These are phyloP conservation scores for Mycena citricolor DNA, from an alignment of 1,284 basidiomycete genomes.

Conservation along the genomic window DNA sequence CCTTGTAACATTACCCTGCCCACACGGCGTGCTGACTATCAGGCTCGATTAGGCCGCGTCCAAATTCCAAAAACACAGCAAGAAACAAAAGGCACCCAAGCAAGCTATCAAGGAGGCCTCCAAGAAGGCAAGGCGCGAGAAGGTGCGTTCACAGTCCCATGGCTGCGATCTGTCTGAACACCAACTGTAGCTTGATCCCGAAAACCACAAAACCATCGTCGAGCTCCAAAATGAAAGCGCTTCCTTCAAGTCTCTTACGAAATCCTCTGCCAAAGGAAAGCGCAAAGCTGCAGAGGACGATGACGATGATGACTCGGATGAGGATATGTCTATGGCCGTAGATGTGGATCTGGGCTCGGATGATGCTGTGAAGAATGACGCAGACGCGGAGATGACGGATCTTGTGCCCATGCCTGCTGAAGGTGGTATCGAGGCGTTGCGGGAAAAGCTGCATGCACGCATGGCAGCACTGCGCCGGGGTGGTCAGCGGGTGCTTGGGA, in stretches of 20 bases:
- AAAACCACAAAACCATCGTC: conserved; percentile 79
- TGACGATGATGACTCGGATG: conserved; percentile 39
- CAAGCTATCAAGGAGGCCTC: conserved; percentile 86
- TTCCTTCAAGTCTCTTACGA: conserved; percentile 27
- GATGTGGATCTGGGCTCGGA: conserved; percentile 37
- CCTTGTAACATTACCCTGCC: conserved; percentile 18
- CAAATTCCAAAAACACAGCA: conserved; percentile 89
- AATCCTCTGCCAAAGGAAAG: conserved; percentile 44
- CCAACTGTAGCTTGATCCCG: conserved; percentile 76
- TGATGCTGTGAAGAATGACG: conserved; percentile 31
- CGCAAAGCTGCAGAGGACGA: conserved; percentile 42
- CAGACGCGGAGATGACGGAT: conserved; percentile 22
- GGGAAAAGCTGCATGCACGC: conserved; percentile 76
- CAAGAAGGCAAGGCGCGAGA: conserved; percentile 81
- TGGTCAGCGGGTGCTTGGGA: conserved; percentile 29
- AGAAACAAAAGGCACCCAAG: conserved; percentile 77
- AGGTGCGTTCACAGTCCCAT: conserved; percentile 49
- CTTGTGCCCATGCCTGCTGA: conserved; percentile 69
- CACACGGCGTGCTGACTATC: conserved; percentile 5
- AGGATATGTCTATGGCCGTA: conserved; percentile 37
- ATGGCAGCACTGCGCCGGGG: conserved; percentile 71
- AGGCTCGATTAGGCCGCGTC: conserved; percentile 44
- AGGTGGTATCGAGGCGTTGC: conserved; percentile 69
- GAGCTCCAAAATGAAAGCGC: conserved; percentile 68
- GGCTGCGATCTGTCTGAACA: neutral